Evolutionary conservation across 768 basidiomycete genomes (phyloP), one percentile per base, ranked within the genome.

Genomic region (Mycena indigotica): DNA sequence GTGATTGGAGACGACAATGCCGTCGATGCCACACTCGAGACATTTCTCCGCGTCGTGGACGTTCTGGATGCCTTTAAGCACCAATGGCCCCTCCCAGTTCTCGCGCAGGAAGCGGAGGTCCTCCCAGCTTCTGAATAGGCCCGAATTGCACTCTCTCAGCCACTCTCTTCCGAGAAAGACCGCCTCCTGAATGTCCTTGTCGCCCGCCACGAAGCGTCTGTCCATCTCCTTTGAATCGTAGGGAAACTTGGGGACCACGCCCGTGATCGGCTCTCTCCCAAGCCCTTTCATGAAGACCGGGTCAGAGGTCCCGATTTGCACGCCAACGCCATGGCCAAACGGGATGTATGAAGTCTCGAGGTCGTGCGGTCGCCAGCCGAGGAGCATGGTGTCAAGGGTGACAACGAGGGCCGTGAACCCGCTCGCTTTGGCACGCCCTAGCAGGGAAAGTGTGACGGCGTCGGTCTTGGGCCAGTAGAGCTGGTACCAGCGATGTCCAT

Each of bases 291-390:
- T 91, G 73, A 91, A 93, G 13, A 82, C 88, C 0, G 91, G 91
- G 66, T 93, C 91, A 0, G 87, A 86, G 5, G 75, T 76, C 50
- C 87, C 88, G 24, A 89, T 78, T 66, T 90, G 86, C 38, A 76
- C 72, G 5, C 89, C 89, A 19, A 85, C 70, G 5, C 88, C 88
- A 55, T 87, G 84, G 0, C 64, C 62, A 66, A 91, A 88, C 5
- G 90, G 89, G 15, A 89, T 76, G 67, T 83, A 92, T 0, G 82
- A 75, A 3, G 70, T 78, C 49, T 83, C 78, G 53, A 93, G 74
- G 66, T 93, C 90, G 68, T 87, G 85, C 3, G 88, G 88, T 2
- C 89, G 84, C 88, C 87, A 92, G 23, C 88, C 90, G 28, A 91
- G 70, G 0, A 73, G 52, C 80, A 85, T 85, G 1, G 89, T 88